These are phyloP conservation scores for Globisporangium barbulae DNA, from an alignment of 352 stramenopile species.

Conservation along the genomic window DNA sequence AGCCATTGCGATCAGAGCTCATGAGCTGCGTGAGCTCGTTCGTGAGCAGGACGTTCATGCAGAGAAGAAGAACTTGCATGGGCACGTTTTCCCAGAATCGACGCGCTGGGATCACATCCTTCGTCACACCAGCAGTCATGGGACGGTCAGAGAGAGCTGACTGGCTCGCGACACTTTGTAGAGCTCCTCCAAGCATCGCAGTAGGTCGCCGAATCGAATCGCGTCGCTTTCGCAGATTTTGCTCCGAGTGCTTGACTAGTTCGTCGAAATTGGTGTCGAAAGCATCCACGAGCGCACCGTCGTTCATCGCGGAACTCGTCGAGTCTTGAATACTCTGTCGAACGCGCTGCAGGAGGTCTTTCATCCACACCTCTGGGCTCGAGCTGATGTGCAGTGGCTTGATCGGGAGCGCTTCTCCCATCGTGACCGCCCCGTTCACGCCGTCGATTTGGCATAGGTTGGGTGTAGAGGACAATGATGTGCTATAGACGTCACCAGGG, in stretches of 20 bases:
- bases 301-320: constrained; percentile 27
- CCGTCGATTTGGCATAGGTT: constrained; percentile 37
- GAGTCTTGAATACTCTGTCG: constrained; percentile 33
- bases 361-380: constrained; percentile 65
- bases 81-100: constrained; percentile 37
- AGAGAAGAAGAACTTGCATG: constrained; percentile 54
- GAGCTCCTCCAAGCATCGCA: neutral
- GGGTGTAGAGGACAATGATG: neutral
- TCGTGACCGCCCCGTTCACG: constrained; percentile 24
- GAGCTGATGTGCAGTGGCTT: constrained; percentile 37
- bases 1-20: constrained; percentile 30
- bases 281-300: constrained; percentile 29
- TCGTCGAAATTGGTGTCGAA: constrained; percentile 51
- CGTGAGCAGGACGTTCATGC: constrained; percentile 53
- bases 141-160: neutral
- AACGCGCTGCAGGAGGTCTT: constrained; percentile 47
- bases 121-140: neutral
- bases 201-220: constrained; percentile 7
- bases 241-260: constrained; percentile 22
- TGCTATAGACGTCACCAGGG: neutral
- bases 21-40: constrained; percentile 46
- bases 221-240: constrained; percentile 4
- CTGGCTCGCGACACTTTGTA: neutral
- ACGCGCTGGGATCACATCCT: neutral
- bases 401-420: constrained; percentile 34